Evolutionary conservation across 306 rosid species (phyloP).

Genomic region (Hippophae rhamnoides): DNA sequence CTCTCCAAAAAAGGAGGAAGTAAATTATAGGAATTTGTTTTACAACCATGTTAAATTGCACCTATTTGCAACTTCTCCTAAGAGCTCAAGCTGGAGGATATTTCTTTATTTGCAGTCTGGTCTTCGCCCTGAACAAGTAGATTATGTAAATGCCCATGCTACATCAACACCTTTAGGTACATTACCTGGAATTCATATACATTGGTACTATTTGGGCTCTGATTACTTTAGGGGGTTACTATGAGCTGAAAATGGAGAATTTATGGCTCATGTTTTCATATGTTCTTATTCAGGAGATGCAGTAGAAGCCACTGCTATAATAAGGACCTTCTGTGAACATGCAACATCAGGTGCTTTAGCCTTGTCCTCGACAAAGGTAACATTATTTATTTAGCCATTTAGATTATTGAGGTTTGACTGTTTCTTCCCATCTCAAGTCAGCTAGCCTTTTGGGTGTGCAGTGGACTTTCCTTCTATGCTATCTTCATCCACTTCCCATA

Average conservation of each 20-base stretch:
- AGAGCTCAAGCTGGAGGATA: background rate
- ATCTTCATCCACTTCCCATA: too few relatives aligned
- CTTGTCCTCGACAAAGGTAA: slow-evolving; percentile 92
- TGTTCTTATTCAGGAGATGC: slow-evolving; percentile 50
- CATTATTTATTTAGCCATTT: background rate
- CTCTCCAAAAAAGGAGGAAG: too few relatives aligned
- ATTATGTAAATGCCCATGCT: slow-evolving; percentile 88
- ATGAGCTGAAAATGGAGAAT: slow-evolving; percentile 10
- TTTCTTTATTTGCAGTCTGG: slow-evolving; percentile 54
- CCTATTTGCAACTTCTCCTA: too few relatives aligned
- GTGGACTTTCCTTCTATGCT: too few relatives aligned
- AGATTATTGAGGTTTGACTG: background rate
- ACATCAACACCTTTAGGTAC: slow-evolving; percentile 83
- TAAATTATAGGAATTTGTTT: too few relatives aligned
- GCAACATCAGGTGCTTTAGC: slow-evolving; percentile 59
- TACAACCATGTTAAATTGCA: too few relatives aligned
- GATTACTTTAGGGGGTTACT: slow-evolving; percentile 2
- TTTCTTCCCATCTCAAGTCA: too few relatives aligned
- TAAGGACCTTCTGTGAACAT: slow-evolving; percentile 45
- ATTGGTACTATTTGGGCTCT: slow-evolving; percentile 17
- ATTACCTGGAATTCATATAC: slow-evolving; percentile 8
- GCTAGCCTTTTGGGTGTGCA: too few relatives aligned
- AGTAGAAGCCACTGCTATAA: slow-evolving; percentile 80
- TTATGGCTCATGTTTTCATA: slow-evolving; percentile 4
- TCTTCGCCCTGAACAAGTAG: slow-evolving; percentile 63